Evolutionary conservation across 2,329 filamentous ascomycete genomes (phyloP).

Genomic region (Epichloe coenophiala): DNA sequence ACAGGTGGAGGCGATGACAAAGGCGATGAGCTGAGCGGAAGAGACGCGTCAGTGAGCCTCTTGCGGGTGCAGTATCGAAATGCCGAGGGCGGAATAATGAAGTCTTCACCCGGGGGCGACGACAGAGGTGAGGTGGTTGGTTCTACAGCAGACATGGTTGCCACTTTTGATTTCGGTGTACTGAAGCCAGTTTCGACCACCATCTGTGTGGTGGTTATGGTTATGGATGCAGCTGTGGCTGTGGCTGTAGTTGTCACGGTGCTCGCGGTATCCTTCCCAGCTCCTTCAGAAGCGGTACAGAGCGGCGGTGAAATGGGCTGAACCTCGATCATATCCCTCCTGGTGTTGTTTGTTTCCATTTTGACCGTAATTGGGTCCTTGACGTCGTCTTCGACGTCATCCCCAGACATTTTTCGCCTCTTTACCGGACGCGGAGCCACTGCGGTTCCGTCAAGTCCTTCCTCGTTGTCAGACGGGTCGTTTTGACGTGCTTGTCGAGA

Average conservation of each 20-base stretch:
- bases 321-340: not conserved
- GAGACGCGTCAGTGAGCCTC: slow-evolving; percentile 10
- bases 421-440: slow-evolving; percentile 16
- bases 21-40: slow-evolving; percentile 34
- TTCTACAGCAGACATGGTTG: slow-evolving; percentile 8
- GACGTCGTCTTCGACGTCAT: not conserved
- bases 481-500: slow-evolving; percentile 21
- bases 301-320: not conserved
- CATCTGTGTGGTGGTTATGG: not conserved
- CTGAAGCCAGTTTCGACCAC: slow-evolving; percentile 1
- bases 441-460: slow-evolving; percentile 9
- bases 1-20: slow-evolving; percentile 42
- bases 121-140: slow-evolving; percentile 23
- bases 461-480: slow-evolving; percentile 14
- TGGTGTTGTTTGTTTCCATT: not conserved
- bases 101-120: slow-evolving; percentile 22
- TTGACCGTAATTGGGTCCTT: not conserved
- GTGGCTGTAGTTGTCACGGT: slow-evolving; percentile 1
- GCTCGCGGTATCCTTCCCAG: slow-evolving; percentile 7
- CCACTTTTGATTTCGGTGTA: slow-evolving; percentile 7
- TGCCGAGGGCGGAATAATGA: slow-evolving; percentile 13
- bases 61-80: slow-evolving; percentile 12
- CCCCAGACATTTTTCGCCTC: slow-evolving; percentile 18
- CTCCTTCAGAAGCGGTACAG: not conserved
- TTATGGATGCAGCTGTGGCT: not conserved